phyloP scores from a whole-genome alignment of 768 basidiomycete genomes.

The Trametes punicea region DNA sequence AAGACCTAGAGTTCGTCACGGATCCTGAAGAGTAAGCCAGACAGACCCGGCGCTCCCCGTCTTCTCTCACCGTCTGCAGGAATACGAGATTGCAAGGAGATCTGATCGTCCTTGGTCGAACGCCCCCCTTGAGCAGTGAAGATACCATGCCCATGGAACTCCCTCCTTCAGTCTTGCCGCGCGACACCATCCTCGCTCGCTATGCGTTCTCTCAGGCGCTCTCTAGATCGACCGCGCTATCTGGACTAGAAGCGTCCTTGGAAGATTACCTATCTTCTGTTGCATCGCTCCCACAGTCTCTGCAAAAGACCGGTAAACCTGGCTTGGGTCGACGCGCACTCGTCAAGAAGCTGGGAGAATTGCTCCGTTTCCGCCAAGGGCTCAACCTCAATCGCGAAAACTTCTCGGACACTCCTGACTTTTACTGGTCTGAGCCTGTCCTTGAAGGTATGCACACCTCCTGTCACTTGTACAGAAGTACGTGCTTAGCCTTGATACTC shows the following conservation, averaged over 20 bases:
- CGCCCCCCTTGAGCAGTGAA: slow-evolving; percentile 53
- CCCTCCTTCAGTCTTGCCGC: slow-evolving; percentile 53
- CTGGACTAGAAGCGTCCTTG: slow-evolving; percentile 80
- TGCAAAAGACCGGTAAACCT: slow-evolving; percentile 79
- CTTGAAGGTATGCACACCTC: slow-evolving; percentile 62
- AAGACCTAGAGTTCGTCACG: slow-evolving; percentile 89
- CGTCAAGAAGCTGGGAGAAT: slow-evolving; percentile 87
- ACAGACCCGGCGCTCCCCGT: neutral
- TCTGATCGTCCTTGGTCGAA: slow-evolving; percentile 81
- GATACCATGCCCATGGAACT: slow-evolving; percentile 43
- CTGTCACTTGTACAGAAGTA: neutral
- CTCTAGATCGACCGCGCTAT: slow-evolving; percentile 83
- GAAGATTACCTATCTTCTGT: slow-evolving; percentile 84
- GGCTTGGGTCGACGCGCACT: slow-evolving; percentile 77
- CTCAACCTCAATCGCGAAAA: slow-evolving; percentile 88
- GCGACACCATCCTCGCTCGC: slow-evolving; percentile 74
- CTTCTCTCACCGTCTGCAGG: slow-evolving; percentile 37
- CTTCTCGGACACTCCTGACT: slow-evolving; percentile 84
- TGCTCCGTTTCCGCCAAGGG: slow-evolving; percentile 90
- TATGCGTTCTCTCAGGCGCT: slow-evolving; percentile 92
- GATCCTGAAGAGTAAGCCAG: slow-evolving; percentile 79
- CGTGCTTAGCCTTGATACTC: neutral
- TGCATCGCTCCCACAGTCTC: slow-evolving; percentile 69
- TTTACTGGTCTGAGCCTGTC: slow-evolving; percentile 93
- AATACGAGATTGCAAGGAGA: slow-evolving; percentile 88